phyloP scores from a whole-genome alignment of 257 asterid genomes.

The Echium plantagineum region DNA sequence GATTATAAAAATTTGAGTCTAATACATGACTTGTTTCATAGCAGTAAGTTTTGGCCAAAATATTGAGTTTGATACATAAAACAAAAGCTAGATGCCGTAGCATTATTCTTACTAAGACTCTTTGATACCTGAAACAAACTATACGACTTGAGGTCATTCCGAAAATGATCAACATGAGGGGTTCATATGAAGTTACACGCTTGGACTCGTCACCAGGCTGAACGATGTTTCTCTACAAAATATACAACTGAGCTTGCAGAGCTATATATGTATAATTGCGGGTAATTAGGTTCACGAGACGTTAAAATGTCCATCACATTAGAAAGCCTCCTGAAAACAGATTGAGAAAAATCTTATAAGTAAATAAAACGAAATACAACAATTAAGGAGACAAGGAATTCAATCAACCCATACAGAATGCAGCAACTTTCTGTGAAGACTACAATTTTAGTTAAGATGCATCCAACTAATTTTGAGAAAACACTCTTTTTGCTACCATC shows the following conservation, averaged over 20 bases:
- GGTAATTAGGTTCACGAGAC: slow-evolving; percentile 75
- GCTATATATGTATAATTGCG: slow-evolving; percentile 87
- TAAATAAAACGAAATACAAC: background rate
- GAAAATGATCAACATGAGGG: slow-evolving; percentile 90
- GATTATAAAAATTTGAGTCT: too few species aligned
- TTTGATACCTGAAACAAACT: too few species aligned
- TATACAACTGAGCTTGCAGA: slow-evolving; percentile 78
- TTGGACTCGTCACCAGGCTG: slow-evolving; percentile 60
- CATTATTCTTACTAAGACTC: too few species aligned
- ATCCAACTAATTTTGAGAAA: too few species aligned
- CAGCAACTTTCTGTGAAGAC: too few species aligned
- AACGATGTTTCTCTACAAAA: slow-evolving; percentile 66
- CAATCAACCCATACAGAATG: background rate
- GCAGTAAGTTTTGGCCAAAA: too few species aligned
- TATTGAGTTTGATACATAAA: too few species aligned
- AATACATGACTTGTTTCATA: too few species aligned
- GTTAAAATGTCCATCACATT: slow-evolving; percentile 52
- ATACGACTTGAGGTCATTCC: slow-evolving; percentile 61
- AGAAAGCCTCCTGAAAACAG: slow-evolving; percentile 61
- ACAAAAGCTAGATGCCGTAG: too few species aligned
- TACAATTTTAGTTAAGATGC: too few species aligned
- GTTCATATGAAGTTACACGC: slow-evolving; percentile 77
- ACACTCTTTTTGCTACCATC: too few species aligned
- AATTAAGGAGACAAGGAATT: too few species aligned
- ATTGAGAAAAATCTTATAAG: background rate